Percentiles rank a stretch among this genome's conserved stretches.
These are phyloP conservation scores for Coleophoma cylindrospora DNA, from an alignment of 2,329 filamentous ascomycete genomes.

Conservation along the genomic window DNA sequence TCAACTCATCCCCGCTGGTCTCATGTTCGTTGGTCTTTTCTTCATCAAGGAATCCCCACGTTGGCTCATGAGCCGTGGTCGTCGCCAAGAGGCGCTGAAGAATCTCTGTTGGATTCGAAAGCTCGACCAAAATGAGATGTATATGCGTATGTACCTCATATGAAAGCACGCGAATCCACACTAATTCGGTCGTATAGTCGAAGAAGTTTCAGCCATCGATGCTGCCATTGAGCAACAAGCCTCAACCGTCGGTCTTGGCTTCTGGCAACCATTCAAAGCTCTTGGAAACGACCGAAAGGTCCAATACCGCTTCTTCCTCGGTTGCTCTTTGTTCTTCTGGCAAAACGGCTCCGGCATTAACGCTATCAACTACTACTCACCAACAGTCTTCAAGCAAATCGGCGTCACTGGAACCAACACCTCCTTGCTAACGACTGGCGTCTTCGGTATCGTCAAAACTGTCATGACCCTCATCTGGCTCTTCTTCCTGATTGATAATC, in stretches of 20 bases:
- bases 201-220: constrained; percentile 50
- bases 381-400: constrained; percentile 61
- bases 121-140: constrained; percentile 43
- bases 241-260: constrained; percentile 51
- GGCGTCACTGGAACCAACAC: constrained; percentile 53
- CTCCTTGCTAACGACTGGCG: constrained; percentile 64
- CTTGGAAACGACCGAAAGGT: constrained; percentile 51
- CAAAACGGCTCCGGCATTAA: constrained; percentile 62
- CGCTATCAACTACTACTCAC: constrained; percentile 56
- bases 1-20: constrained; percentile 61
- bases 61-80: constrained; percentile 62
- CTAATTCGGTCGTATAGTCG: background rate
- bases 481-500: constrained; percentile 56
- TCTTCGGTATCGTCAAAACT: constrained; percentile 68
- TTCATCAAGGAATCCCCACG: constrained; percentile 63
- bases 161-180: background rate
- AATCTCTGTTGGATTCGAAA: constrained; percentile 62
- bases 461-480: constrained; percentile 58
- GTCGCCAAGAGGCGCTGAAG: constrained; percentile 51
- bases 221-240: constrained; percentile 60
- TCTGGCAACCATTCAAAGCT: constrained; percentile 64
- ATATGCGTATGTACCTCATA: constrained; percentile 5
- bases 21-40: constrained; percentile 53
- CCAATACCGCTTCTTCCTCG: constrained; percentile 67
- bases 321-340: constrained; percentile 68